Evolutionary conservation across 1,139 yeast species (phyloP), one percentile per base, ranked within the genome.

Genomic region (Ashbya aceris): DNA sequence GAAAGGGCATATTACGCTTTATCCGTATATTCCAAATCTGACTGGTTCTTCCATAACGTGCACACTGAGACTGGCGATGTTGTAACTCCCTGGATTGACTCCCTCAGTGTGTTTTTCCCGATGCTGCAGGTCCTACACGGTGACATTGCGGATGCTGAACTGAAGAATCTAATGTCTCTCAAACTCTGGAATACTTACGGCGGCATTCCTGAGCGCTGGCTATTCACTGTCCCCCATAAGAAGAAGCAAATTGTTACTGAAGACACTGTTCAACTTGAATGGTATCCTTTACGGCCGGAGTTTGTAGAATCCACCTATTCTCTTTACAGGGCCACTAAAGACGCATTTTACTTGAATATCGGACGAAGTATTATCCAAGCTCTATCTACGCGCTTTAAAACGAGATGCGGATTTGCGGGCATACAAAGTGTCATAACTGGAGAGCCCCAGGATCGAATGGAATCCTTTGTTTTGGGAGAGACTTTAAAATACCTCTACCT

Each of bases 281-380:
- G 96, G 96, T 89, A 86, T 55, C 95, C 96, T 1, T 67, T 89
- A 41, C 65, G 97, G 43, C 97, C 97, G 0, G 97, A 89, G 55
- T 85, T 87, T 53, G 71, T 85, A 32, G 97, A 89, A 58, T 83
- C 95, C 0, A 85, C 94, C 0, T 89, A 86, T 60, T 81, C 81
- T 55, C 65, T 89, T 13, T 87, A 83, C 55, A 68, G 83, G 39
- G 95, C 96, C 1, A 89, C 96, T 0, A 72, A 69, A 46, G 97
- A 89, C 57, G 96, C 96, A 1, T 71, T 86, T 61, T 87, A 80
- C 58, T 62, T 87, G 23, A 77, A 81, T 44, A 74, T 86, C 27
- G 97, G 96, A 1, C 75, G 74, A 43, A 67, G 77, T 20, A 67
- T 84, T 1, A 60, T 89, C 46, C 54, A 70, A 4, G 76, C 79